These are phyloP conservation scores for Lasiosphaeris hirsuta DNA, from an alignment of 495 filamentous ascomycete species.

Conservation along the genomic window DNA sequence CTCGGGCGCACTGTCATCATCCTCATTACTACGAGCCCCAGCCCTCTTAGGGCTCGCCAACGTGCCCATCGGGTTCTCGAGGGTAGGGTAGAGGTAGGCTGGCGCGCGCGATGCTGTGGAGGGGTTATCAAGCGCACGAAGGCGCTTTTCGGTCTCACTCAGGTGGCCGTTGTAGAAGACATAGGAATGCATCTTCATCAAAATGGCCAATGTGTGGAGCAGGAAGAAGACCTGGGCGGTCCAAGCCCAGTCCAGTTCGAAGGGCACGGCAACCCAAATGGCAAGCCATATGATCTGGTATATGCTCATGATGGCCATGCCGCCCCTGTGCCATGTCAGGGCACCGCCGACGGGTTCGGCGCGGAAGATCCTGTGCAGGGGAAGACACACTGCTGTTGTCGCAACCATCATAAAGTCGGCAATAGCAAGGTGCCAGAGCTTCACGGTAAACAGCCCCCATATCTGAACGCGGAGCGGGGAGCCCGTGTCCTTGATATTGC, in stretches of 20 bases:
- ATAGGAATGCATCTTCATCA: conserved; percentile 99
- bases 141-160: conserved; percentile 74
- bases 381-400: conserved; percentile 67
- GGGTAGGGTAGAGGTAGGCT: conserved; percentile 72
- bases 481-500: conserved; percentile 93
- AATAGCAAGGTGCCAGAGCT: conserved; percentile 79
- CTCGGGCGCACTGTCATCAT: conserved; percentile 29
- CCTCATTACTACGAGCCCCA: conserved; percentile 38
- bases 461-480: conserved; percentile 78
- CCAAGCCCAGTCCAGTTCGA: conserved; percentile 82
- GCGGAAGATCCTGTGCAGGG: conserved; percentile 67
- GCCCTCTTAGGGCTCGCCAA: conserved; percentile 34
- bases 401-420: conserved; percentile 82
- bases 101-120: conserved; percentile 63
- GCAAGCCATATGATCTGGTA: conserved; percentile 76
- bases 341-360: conserved; percentile 45
- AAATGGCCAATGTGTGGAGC: conserved; percentile 80
- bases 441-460: conserved; percentile 81
- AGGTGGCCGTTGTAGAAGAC: conserved; percentile 97
- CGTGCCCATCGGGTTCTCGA: conserved; percentile 50
- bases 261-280: conserved; percentile 87
- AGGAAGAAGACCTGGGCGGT: conserved; percentile 95
- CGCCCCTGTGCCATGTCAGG: conserved; percentile 70
- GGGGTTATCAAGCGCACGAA: conserved; percentile 76
- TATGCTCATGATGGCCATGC: conserved; percentile 76